Base-by-base conservation (phyloP, 1,139 yeast genomes). In the Pichia sp. region DNA sequence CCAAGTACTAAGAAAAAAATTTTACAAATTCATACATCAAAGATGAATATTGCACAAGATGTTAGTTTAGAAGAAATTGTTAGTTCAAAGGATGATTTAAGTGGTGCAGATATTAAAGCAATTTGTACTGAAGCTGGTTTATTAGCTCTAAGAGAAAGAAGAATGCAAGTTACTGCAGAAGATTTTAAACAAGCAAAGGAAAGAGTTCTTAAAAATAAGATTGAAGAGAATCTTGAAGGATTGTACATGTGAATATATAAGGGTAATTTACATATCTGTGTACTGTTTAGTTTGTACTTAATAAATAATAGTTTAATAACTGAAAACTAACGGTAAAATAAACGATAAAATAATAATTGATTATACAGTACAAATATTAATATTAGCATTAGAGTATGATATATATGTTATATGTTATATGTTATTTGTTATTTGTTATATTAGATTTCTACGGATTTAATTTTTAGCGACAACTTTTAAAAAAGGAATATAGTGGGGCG, bases 31-130 rank as follows among this genome's bases (percentile, higher is more conserved):
- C 98, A 94, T 67, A 90, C 98, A 6, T 82, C 89, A 45, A 92
- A 89, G 68, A 94, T 94, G 98, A 87, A 81, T 58, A 73, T 94
- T 55, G 79, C 90, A 23, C 79, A 75, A 16, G 98, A 90, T 60
- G 96, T 92, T 37, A 85, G 87, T 55, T 74, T 90, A 52, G 98
- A 92, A 53, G 95, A 83, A 58, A 75, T 94, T 56, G 96, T 92
- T 31, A 82, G 87, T 30, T 76, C 95, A 16, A 94, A 92, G 70
- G 98, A 92, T 63, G 98, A 92, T 55, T 72, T 92, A 52, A 86
- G 96, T 20, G 99, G 99, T 47, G 99, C 99, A 10, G 98, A 94
- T 66, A 92, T 92, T 59, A 92, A 92, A 70, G 98, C 98, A 29
- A 86, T 94, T 69, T 90, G 97, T 66, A 90, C 98, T 1, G 58